phyloP scores from a whole-genome alignment of 208 protist genomes.

The Trypanosoma brucei region DNA sequence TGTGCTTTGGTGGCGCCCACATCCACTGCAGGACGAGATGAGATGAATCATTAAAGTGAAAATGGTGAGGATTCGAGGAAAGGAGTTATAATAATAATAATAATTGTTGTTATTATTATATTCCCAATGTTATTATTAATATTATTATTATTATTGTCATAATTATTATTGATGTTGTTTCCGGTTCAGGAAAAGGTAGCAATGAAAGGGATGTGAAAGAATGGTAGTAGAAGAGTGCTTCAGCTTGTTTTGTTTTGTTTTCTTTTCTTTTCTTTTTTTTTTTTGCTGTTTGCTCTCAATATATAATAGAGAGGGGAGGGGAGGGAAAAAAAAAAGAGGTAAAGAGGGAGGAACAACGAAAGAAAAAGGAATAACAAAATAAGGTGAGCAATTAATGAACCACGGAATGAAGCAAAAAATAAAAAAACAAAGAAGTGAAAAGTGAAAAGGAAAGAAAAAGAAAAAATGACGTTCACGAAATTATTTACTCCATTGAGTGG shows the following conservation, averaged over 20 bases:
- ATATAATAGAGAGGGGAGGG: neutral
- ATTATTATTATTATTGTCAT: slow-evolving; percentile 12
- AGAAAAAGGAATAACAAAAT: neutral
- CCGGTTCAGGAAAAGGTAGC: neutral
- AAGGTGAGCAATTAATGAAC: neutral
- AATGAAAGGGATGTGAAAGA: slow-evolving; percentile 10
- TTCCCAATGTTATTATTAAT: slow-evolving; percentile 9
- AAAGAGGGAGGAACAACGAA: neutral
- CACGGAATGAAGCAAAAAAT: neutral
- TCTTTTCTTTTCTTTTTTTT: too few relatives aligned
- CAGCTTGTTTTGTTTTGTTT: too few relatives aligned
- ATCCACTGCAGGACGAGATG: too few relatives aligned
- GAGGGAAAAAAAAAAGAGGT: slow-evolving; percentile 18
- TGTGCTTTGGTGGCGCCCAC: too few relatives aligned
- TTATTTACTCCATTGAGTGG: too few relatives aligned
- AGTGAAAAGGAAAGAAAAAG: neutral
- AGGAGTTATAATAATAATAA: too few relatives aligned
- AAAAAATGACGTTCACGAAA: neutral
- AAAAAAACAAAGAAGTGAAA: slow-evolving; percentile 21
- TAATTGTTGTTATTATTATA: neutral
- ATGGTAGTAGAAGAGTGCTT: slow-evolving; percentile 1
- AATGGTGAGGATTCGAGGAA: too few relatives aligned
- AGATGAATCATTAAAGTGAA: too few relatives aligned
- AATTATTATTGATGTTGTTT: slow-evolving; percentile 4
- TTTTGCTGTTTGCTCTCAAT: too few relatives aligned